phyloP scores from a whole-genome alignment of 2,329 filamentous ascomycete genomes.

The Aspergillus hiratsukae region DNA sequence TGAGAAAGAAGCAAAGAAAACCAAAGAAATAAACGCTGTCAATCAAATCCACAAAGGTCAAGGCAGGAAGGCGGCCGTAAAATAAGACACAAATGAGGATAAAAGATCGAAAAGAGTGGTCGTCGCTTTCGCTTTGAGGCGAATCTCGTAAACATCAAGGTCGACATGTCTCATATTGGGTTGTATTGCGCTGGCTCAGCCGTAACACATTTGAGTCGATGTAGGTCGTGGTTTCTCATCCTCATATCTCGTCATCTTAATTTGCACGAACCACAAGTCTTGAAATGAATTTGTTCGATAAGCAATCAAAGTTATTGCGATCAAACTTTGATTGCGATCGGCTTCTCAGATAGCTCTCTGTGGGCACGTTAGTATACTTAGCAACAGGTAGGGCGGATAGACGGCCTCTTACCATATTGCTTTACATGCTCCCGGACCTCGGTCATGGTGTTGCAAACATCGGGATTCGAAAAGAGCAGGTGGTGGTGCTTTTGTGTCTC shows the following conservation, averaged over 20 bases:
- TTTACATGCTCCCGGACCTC: conserved; percentile 89
- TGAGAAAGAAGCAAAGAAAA: conserved; percentile 27
- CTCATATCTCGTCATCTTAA: conserved; percentile 45
- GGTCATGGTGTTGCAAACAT: conserved; percentile 93
- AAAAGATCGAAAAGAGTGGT: conserved; percentile 19
- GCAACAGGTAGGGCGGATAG: neutral
- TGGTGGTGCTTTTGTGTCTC: conserved; percentile 88
- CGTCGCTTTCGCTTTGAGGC: conserved; percentile 17
- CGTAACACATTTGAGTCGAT: conserved; percentile 19
- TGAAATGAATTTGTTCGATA: conserved; percentile 96
- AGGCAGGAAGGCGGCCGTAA: conserved; percentile 6
- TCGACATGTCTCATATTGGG: conserved; percentile 28
- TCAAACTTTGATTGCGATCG: conserved; percentile 80
- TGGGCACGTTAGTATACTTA: conserved; percentile 38
- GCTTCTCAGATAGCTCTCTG: conserved; percentile 81
- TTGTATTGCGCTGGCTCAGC: conserved; percentile 21
- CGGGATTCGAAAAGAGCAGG: conserved; percentile 81
- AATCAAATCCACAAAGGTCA: conserved; percentile 11
- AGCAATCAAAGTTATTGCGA: conserved; percentile 84
- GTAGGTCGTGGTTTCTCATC: conserved; percentile 12
- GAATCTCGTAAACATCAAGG: conserved; percentile 22
- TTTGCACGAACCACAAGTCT: conserved; percentile 95
- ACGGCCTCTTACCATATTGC: conserved; percentile 72
- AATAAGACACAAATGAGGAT: conserved; percentile 12
- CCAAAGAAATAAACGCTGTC: conserved; percentile 15